phyloP scores from a whole-genome alignment of 129 eudicot species.

The Lactuca sativa region DNA sequence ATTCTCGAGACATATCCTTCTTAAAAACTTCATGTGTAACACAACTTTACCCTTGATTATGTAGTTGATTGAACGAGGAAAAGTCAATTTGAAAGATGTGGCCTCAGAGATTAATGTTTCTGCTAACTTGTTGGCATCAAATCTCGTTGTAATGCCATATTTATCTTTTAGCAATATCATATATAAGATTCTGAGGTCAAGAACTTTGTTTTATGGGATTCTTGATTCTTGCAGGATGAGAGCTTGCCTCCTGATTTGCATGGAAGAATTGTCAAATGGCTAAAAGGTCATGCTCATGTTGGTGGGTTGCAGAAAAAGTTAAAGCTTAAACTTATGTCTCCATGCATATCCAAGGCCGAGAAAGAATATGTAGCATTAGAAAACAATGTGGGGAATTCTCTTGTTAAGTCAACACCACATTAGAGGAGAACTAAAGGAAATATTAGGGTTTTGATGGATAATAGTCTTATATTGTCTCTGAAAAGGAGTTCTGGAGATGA shows the following conservation, averaged over 20 bases:
- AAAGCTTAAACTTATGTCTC: conserved; percentile 35
- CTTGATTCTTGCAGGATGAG: conserved; percentile 51
- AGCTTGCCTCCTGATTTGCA: conserved; percentile 52
- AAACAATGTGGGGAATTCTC: conserved; percentile 33
- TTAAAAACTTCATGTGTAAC: background rate
- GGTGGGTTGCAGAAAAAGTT: conserved; percentile 53
- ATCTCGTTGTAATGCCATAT: too few species aligned
- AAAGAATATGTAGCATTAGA: background rate
- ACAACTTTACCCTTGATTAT: conserved; percentile 17
- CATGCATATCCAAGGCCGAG: too few species aligned
- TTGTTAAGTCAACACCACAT: conserved; percentile 70
- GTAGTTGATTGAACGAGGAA: conserved; percentile 69
- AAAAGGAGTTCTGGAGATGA: conserved; percentile 37
- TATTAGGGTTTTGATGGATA: conserved; percentile 48
- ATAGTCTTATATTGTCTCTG: conserved; percentile 37
- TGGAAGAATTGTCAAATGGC: conserved; percentile 57
- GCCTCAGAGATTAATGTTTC: too few species aligned
- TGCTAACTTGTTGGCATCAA: too few species aligned
- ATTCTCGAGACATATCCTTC: background rate
- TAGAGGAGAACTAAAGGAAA: conserved; percentile 68
- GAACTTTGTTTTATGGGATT: background rate
- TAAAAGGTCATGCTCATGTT: conserved; percentile 51
- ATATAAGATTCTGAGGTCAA: background rate
- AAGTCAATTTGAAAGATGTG: conserved; percentile 34
- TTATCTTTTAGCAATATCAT: background rate